Percentiles rank a stretch among this genome's conserved stretches.
Evolutionary conservation across 1,139 yeast species (phyloP).

Genomic region (Hyphopichia buzzinii): DNA sequence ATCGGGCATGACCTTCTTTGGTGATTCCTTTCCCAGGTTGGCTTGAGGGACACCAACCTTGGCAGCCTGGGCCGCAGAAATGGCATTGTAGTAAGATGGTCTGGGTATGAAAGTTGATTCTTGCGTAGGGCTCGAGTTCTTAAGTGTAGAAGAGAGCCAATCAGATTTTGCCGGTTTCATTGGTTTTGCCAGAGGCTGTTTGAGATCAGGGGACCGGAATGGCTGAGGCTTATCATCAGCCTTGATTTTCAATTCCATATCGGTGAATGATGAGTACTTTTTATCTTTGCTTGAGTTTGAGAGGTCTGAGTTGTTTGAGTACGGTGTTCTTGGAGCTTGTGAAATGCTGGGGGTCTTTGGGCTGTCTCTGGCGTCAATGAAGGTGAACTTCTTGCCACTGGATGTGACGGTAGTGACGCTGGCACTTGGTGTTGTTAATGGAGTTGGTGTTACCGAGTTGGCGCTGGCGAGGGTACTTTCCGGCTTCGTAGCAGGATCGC

Average conservation of each 20-base stretch:
- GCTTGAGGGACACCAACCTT: background rate
- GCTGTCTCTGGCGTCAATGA: slow-evolving; percentile 4
- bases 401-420: background rate
- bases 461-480: background rate
- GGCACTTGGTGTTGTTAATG: background rate
- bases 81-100: slow-evolving; percentile 10
- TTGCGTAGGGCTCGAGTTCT: slow-evolving; percentile 2
- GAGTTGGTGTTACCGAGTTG: background rate
- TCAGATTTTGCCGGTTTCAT: slow-evolving; percentile 11
- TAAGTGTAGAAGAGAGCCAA: slow-evolving; percentile 17
- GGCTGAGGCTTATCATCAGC: background rate
- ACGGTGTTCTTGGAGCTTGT: background rate
- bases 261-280: slow-evolving; percentile 18
- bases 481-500: background rate
- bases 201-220: background rate
- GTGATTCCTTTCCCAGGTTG: background rate
- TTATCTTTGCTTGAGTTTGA: slow-evolving; percentile 1
- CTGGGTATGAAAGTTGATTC: slow-evolving; percentile 8
- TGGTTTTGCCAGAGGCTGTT: too few species aligned
- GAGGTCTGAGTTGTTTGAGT: background rate
- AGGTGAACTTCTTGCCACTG: slow-evolving; percentile 2
- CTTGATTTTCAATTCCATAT: slow-evolving; percentile 18
- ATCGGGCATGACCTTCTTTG: background rate
- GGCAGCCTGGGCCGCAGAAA: slow-evolving; percentile 11
- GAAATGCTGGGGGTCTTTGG: background rate